Percentiles rank a stretch among this genome's conserved stretches.
phyloP scores from a whole-genome alignment of 2,329 filamentous ascomycete genomes.

The Colletotrichum australisinense region DNA sequence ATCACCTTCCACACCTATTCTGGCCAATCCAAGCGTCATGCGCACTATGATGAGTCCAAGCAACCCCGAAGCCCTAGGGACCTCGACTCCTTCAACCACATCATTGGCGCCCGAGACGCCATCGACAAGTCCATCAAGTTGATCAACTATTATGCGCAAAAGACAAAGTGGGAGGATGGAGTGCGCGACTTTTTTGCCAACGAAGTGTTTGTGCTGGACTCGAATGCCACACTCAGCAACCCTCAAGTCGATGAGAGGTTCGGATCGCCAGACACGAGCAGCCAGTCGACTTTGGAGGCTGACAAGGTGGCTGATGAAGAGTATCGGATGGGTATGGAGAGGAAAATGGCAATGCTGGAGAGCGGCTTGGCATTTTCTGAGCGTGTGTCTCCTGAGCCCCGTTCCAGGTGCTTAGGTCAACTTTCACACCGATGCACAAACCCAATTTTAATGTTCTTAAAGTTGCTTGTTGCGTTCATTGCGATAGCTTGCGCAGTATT shows the following conservation, averaged over 20 bases:
- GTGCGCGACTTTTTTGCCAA: not conserved
- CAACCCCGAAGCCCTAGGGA: not conserved
- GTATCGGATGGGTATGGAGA: not conserved
- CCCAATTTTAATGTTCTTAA: not conserved
- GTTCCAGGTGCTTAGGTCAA: not conserved
- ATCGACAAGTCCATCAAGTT: not conserved
- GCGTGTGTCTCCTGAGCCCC: not conserved
- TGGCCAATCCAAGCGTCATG: not conserved
- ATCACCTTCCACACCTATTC: not conserved
- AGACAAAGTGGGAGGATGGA: not conserved
- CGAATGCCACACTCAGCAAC: not conserved
- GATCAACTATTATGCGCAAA: not conserved
- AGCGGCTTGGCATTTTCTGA: not conserved
- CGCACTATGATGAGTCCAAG: not conserved
- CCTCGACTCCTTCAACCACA: not conserved
- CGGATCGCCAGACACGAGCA: not conserved
- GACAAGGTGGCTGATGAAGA: not conserved
- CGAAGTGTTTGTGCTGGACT: not conserved
- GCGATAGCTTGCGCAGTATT: not conserved
- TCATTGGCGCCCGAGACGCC: not conserved
- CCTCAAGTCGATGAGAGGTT: not conserved
- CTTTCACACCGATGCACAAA: not conserved
- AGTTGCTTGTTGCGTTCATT: not conserved
- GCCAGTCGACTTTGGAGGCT: not conserved
- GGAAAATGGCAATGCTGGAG: not conserved